These are phyloP conservation scores for Dittrichia graveolens DNA, from an alignment of 129 eudicot species.

Conservation along the genomic window DNA sequence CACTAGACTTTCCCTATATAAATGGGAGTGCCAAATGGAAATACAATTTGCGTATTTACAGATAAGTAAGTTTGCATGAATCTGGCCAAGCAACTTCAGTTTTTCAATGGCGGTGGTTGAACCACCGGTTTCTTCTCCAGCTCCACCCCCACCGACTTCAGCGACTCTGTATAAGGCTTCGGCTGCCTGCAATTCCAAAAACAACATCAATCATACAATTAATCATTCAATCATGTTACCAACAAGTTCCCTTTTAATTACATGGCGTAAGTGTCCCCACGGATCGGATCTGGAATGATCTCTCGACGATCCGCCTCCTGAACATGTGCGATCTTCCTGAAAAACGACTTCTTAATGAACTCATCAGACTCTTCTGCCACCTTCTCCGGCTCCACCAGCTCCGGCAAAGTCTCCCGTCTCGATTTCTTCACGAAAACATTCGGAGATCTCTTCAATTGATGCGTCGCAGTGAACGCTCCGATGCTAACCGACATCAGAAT, in stretches of 20 bases:
- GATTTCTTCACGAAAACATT: constrained; percentile 71
- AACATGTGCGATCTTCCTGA: constrained; percentile 76
- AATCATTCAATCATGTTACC: background rate
- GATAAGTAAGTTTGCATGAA: no score
- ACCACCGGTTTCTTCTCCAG: constrained; percentile 42
- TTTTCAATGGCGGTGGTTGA: constrained; percentile 28
- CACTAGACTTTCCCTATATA: no score
- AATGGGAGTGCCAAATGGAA: no score
- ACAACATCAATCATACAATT: background rate
- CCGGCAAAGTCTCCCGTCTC: constrained; percentile 66
- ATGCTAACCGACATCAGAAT: constrained; percentile 44
- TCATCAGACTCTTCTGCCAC: constrained; percentile 51
- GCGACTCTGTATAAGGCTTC: constrained; percentile 41
- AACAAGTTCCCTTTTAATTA: background rate
- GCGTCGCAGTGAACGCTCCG: constrained; percentile 53
- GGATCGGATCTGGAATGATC: constrained; percentile 54
- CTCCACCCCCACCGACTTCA: constrained; percentile 60
- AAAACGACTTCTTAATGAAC: constrained; percentile 67
- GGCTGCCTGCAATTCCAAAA: constrained; percentile 34
- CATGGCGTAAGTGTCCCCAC: constrained; percentile 52
- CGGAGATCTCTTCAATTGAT: constrained; percentile 54
- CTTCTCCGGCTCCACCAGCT: constrained; percentile 82
- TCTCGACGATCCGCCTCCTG: constrained; percentile 45
- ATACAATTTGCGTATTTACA: no score
- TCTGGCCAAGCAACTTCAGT: constrained; percentile 31